A percentile compares a stretch with the other conserved stretches of the same genome.
Conservation (phyloP, 495 filamentous ascomycete genomes). For the Chaetomium cochliodes region DNA sequence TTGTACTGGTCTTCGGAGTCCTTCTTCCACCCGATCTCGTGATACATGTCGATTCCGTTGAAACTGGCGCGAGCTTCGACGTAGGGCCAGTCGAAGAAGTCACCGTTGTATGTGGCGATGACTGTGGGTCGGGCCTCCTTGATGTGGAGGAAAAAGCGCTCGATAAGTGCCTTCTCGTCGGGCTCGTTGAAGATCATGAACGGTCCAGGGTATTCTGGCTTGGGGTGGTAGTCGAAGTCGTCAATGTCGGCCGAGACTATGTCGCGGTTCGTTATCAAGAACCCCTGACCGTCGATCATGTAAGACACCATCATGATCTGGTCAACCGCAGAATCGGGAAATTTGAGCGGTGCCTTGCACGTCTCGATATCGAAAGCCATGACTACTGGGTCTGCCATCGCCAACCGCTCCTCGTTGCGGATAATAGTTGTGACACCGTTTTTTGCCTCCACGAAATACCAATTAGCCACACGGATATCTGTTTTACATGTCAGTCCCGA, state of each 20-base stretch:
- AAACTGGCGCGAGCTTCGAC: conserved; percentile 90
- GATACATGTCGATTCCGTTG: conserved; percentile 98
- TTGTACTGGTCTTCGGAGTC: conserved; percentile 95
- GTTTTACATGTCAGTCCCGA: conserved; percentile 28
- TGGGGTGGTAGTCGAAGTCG: conserved; percentile 98
- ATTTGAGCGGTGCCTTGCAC: conserved; percentile 93
- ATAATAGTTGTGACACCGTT: conserved; percentile 79
- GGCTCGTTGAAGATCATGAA: conserved; percentile 99
- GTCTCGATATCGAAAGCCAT: conserved; percentile 99
- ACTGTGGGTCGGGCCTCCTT: conserved; percentile 93
- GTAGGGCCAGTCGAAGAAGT: conserved; percentile 99
- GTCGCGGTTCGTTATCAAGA: conserved; percentile 96
- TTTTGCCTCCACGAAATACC: conserved; percentile 94
- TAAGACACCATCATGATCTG: conserved; percentile 99
- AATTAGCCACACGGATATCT: conserved; percentile 95
- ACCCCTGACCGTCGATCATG: conserved; percentile 99
- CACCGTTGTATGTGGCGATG: conserved; percentile 99
- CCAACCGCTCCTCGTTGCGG: conserved; percentile 83
- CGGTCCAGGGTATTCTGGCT: conserved; percentile 88
- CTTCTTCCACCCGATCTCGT: conserved; percentile 92
- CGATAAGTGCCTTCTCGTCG: conserved; percentile 81
- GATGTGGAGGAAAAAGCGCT: conserved; percentile 93
- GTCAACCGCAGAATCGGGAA: conserved; percentile 92
- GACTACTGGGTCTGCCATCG: conserved; percentile 89
- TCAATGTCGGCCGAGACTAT: conserved; percentile 97